Evolutionary conservation across 2,329 filamentous ascomycete genomes (phyloP).

Genomic region (Epichloe sibirici): DNA sequence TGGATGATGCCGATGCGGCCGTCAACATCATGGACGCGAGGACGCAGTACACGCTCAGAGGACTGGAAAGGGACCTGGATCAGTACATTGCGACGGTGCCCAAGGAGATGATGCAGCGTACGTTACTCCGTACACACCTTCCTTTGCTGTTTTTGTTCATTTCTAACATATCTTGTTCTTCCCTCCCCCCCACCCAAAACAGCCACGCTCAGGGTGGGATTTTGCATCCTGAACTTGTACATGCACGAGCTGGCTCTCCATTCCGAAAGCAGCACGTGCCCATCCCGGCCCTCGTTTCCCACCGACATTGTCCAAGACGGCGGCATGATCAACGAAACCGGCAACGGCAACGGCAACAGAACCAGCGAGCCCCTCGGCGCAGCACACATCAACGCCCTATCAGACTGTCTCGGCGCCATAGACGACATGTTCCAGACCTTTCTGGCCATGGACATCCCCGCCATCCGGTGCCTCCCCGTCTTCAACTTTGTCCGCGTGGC

Average conservation of each 20-base stretch:
- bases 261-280: constrained; percentile 45
- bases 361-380: constrained; percentile 26
- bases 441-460: constrained; percentile 43
- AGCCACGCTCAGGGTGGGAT: constrained; percentile 52
- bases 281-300: constrained; percentile 35
- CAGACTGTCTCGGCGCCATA: constrained; percentile 53
- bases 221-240: constrained; percentile 56
- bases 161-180: background rate
- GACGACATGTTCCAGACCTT: constrained; percentile 57
- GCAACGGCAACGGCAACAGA: constrained; percentile 28
- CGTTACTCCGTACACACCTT: constrained; percentile 14
- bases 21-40: constrained; percentile 48
- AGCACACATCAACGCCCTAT: constrained; percentile 54
- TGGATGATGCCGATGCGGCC: constrained; percentile 48
- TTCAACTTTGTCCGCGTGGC: constrained; percentile 61
- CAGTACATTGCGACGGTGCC: constrained; percentile 45
- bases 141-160: background rate
- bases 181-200: background rate
- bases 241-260: constrained; percentile 68
- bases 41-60: constrained; percentile 51
- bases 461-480: constrained; percentile 53
- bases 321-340: constrained; percentile 20
- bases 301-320: constrained; percentile 32
- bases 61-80: constrained; percentile 52
- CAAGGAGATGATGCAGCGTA: constrained; percentile 41